Evolutionary conservation across 768 basidiomycete genomes (phyloP).

Genomic region (Kwoniella pini): DNA sequence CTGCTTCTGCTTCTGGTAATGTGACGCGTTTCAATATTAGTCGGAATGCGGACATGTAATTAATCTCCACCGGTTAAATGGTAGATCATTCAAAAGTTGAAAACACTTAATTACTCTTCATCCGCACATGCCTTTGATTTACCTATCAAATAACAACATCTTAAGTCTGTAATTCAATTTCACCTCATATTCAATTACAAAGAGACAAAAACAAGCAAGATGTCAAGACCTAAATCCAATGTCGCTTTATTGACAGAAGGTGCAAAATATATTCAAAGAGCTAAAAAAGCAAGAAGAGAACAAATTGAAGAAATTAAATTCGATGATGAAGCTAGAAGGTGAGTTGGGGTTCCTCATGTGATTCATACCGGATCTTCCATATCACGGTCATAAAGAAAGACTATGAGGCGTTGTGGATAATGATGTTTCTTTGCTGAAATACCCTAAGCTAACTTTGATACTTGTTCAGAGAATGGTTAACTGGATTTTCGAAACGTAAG

Average conservation of each 20-base stretch:
- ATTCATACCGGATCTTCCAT: not conserved
- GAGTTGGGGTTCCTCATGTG: constrained; percentile 26
- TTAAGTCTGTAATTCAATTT: not conserved
- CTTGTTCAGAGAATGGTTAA: constrained; percentile 73
- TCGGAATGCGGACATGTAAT: too few relatives aligned
- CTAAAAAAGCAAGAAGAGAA: constrained; percentile 62
- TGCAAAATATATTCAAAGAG: constrained; percentile 57
- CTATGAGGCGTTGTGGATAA: not conserved
- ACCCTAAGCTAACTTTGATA: too few relatives aligned
- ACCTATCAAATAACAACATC: not conserved
- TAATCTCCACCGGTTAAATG: not conserved
- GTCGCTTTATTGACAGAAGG: constrained; percentile 53
- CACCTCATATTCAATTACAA: not conserved
- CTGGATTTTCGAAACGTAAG: constrained; percentile 92
- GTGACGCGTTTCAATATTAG: too few relatives aligned
- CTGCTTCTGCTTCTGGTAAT: too few relatives aligned
- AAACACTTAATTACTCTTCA: not conserved
- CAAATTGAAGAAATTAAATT: constrained; percentile 81
- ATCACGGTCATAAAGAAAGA: not conserved
- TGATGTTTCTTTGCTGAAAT: too few relatives aligned
- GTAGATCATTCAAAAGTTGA: constrained; percentile 12
- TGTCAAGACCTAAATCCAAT: constrained; percentile 37
- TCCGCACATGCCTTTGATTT: not conserved
- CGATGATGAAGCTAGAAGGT: constrained; percentile 82
- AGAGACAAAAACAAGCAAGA: not conserved